Base-by-base conservation (phyloP, 352 stramenopile species). In the Phytophthora brassicae region DNA sequence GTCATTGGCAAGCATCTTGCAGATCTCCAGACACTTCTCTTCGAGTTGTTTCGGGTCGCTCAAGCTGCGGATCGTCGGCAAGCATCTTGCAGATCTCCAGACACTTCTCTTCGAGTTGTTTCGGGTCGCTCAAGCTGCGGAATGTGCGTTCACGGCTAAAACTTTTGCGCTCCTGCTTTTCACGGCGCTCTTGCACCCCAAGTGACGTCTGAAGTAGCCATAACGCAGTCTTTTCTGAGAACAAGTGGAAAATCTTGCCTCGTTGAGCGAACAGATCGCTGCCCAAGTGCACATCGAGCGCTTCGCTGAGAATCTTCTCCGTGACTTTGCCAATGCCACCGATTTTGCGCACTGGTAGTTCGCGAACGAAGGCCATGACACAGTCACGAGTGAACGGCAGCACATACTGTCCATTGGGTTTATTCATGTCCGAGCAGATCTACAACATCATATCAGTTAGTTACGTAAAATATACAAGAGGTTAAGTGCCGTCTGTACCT, bases 351-450 rank as follows among this genome's bases (percentile, higher is more conserved):
- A 97, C 86, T 1, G 90, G 74, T 35, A 98, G 56, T 6, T 77
- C 70, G 29, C 84, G 68, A n/a, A 98, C 63, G 65, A 99, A 99
- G n/a, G 67, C 52, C 14, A 97, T 52, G 4, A 98, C 79, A 35
- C 61, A 31, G 4, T 87, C 56, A 17, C 89, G 78, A 19, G 81
- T 83, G 49, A 92, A 86, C 8, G 80, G 84, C 28, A 99, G 72
- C 23, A 97, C 71, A 58, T 86, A 94, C 67, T 99, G 97, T 4
- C 97, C 96, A 56, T 99, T 97, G 9, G 97, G 97, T 62, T 99
- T 99, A 75, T 99, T 98, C 26, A 91, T 76, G 65, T 99, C 96
- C 22, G 89, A 97, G 36, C 90, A 97, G 63, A 98, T 97, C 81
- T 89, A 61, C 20, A 55, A 2, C 9, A 65, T 33, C 29, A 56